Evolutionary conservation across 345 rosid genomes (phyloP).

Genomic region (Aurinia saxatilis): DNA sequence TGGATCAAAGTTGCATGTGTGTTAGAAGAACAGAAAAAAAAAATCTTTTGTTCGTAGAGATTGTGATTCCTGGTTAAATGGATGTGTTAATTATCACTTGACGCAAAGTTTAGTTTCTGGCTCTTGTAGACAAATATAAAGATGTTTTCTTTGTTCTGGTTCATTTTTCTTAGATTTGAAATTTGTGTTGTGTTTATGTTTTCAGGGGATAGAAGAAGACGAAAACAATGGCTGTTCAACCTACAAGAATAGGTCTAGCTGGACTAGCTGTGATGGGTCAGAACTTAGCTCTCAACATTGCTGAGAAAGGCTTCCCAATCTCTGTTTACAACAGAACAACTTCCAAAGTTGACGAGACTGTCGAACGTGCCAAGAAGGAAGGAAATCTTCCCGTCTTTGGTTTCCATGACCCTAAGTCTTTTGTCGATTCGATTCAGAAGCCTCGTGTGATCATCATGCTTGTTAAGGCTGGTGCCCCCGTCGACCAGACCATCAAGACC

Average conservation of each 20-base stretch:
- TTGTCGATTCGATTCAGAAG: constrained; percentile 74
- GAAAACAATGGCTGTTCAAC: constrained; percentile 49
- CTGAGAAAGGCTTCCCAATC: constrained; percentile 92
- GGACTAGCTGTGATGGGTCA: constrained; percentile 99
- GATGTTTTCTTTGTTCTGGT: too few species aligned
- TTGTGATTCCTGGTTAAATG: not conserved
- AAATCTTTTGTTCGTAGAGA: not conserved
- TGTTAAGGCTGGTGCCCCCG: constrained; percentile 93
- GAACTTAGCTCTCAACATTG: constrained; percentile 88
- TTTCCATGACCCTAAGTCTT: constrained; percentile 79
- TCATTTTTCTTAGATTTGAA: constrained; percentile 9
- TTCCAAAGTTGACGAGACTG: constrained; percentile 86
- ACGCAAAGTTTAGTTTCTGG: too few species aligned
- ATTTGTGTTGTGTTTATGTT: not conserved
- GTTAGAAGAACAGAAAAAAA: not conserved
- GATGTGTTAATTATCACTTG: not conserved
- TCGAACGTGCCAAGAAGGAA: constrained; percentile 78
- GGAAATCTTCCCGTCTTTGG: constrained; percentile 76
- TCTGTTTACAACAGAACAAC: constrained; percentile 90
- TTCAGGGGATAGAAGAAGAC: constrained; percentile 22
- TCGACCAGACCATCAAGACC: constrained; percentile 83
- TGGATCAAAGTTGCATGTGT: not conserved
- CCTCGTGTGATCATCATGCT: constrained; percentile 95
- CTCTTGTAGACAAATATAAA: too few species aligned
- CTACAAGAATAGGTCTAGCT: constrained; percentile 85